Evolutionary conservation across 208 protist genomes (phyloP), one percentile per base, ranked within the genome.

Genomic region (Perkinsela sp.): DNA sequence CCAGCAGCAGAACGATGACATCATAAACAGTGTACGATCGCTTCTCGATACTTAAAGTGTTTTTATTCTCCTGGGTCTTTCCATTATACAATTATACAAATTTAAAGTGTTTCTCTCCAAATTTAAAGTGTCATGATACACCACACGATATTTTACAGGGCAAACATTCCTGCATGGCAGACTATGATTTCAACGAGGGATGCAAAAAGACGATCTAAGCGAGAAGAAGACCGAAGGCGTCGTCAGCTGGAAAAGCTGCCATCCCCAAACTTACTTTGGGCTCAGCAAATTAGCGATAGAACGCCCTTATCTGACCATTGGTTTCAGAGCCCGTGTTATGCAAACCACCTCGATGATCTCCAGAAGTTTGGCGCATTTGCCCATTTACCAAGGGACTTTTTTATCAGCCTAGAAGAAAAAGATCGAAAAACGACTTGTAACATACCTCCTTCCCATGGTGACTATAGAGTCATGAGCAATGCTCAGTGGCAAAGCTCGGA

Each of bases 181-280:
- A n/a, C n/a, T n/a, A n/a, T n/a, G n/a, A n/a, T n/a, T n/a, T n/a
- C n/a, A n/a, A n/a, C n/a, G n/a, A n/a, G n/a, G n/a, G n/a, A n/a
- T n/a, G n/a, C n/a, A n/a, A n/a, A n/a, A 29, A 79, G 83, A 1
- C 80, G 87, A 29, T 82, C 88, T 77, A 84, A 92, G 72, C 81
- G 85, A 30, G 87, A 92, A 77, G 72, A 74, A 1, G 87, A 92
- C 68, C 80, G 87, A 2, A 90, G 87, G 71, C 73, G 73, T 6
- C 80, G 87, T 22, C 87, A 92, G 70, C 87, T 92, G 72, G 85
- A 90, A 66, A 92, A 92, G 74, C 77, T 92, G 15, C 87, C 87
- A 1, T 75, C 77, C 0, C 84, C 85, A 0, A 78, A 88, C 72
- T 83, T 85, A 6, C 77, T 90, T 30, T 85, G 88, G 74, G 83